A percentile compares a stretch with the other conserved stretches of the same genome.
Conservation (phyloP, 1,139 yeast species). For the Pichia inconspicua region DNA sequence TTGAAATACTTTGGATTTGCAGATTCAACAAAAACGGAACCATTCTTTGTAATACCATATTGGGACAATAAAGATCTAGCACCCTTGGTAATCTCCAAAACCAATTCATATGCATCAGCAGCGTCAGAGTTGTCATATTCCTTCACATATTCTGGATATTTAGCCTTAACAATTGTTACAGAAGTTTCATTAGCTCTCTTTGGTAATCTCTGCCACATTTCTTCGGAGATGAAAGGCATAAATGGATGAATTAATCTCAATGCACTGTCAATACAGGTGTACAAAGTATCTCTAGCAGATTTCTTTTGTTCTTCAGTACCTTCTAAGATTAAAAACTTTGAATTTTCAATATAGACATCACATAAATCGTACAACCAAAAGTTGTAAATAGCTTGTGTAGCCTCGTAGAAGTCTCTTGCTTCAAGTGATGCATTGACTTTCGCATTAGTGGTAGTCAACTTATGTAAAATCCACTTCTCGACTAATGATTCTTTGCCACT, state of each 20-base stretch:
- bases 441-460: conserved; percentile 64
- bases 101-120: conserved; percentile 68
- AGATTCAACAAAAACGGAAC: conserved; percentile 75
- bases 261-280: conserved; percentile 88
- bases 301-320: conserved; percentile 78
- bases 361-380: conserved; percentile 93
- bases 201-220: conserved; percentile 98
- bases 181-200: conserved; percentile 67
- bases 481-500: conserved; percentile 86
- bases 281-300: conserved; percentile 89
- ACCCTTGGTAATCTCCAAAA: conserved; percentile 80
- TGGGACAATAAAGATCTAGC: conserved; percentile 90
- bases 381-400: conserved; percentile 81
- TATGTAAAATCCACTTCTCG: conserved; percentile 94
- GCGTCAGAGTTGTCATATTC: conserved; percentile 60
- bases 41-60: conserved; percentile 80
- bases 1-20: conserved; percentile 39
- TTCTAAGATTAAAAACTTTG: conserved; percentile 84
- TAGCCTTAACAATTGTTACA: conserved; percentile 68
- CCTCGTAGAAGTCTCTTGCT: conserved; percentile 78
- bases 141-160: conserved; percentile 60
- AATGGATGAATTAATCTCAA: conserved; percentile 91
- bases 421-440: conserved; percentile 62
- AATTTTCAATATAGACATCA: conserved; percentile 96
- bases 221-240: conserved; percentile 96